These are phyloP conservation scores for Colletotrichum orbiculare DNA, from an alignment of 2,329 filamentous ascomycete species.

Conservation along the genomic window DNA sequence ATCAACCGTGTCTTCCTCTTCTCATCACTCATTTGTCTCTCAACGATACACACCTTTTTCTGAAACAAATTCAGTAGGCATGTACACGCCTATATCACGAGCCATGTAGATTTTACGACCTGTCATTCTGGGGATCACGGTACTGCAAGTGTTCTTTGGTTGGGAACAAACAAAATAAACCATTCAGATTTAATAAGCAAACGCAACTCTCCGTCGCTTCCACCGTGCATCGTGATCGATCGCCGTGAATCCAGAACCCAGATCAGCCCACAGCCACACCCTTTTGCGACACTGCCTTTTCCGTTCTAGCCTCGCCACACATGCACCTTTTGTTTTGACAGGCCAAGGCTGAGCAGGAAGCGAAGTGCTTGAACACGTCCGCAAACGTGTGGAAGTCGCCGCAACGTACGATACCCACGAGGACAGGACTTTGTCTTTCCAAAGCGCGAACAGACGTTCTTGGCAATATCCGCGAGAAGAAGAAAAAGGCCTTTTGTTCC, in stretches of 20 bases:
- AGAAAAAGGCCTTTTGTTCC: background rate
- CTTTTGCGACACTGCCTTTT: background rate
- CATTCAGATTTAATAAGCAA: too few species aligned
- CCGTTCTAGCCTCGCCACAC: background rate
- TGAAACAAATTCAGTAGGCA: background rate
- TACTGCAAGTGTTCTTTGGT: too few species aligned
- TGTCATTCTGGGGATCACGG: too few species aligned
- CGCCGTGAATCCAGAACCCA: background rate
- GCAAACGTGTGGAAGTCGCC: background rate
- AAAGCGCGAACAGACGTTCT: slow-evolving; percentile 1
- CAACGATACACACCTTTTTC: background rate
- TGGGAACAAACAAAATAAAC: too few species aligned
- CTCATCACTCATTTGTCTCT: slow-evolving; percentile 19
- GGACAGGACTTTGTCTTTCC: background rate
- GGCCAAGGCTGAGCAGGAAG: background rate
- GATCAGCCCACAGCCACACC: slow-evolving; percentile 1
- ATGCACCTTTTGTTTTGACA: background rate
- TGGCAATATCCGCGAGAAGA: background rate
- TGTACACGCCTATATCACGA: background rate
- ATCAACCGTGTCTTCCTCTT: background rate
- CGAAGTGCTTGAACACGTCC: background rate
- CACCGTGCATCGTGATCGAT: background rate
- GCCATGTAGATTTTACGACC: background rate
- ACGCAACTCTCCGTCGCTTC: too few species aligned
- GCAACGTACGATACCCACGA: background rate